phyloP scores from a whole-genome alignment of 108 stramenopile species.

The Nitzschia inconspicua region DNA sequence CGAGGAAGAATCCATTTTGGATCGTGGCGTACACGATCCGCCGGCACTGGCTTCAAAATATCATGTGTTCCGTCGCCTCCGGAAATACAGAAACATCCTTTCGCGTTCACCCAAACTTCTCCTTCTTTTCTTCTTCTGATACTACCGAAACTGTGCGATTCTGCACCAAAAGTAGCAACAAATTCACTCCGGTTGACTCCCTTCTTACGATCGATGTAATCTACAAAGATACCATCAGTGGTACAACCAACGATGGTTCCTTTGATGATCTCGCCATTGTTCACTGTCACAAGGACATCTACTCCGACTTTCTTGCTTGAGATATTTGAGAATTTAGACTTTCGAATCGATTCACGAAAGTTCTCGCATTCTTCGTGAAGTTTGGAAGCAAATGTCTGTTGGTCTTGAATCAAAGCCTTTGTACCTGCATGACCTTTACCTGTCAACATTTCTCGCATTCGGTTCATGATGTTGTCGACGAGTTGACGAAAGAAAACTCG shows the following conservation, averaged over 20 bases:
- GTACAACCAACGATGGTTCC: background rate
- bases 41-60: constrained; percentile 12
- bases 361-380: background rate
- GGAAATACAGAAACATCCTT: no score
- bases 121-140: no score
- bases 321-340: background rate
- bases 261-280: background rate
- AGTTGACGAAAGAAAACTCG: no score
- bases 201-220: background rate
- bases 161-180: background rate
- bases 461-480: no score
- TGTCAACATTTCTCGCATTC: no score
- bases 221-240: background rate
- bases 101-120: no score
- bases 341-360: background rate
- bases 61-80: no score
- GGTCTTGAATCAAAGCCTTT: no score
- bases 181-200: background rate
- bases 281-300: background rate
- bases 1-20: constrained; percentile 40
- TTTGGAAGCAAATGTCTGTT: background rate
- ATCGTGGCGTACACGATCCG: constrained; percentile 32
- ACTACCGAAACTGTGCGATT: background rate
- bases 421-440: background rate
- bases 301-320: background rate